These are phyloP conservation scores for Taphrina sp. DNA, from an alignment of 1,139 yeast genomes.

Conservation along the genomic window DNA sequence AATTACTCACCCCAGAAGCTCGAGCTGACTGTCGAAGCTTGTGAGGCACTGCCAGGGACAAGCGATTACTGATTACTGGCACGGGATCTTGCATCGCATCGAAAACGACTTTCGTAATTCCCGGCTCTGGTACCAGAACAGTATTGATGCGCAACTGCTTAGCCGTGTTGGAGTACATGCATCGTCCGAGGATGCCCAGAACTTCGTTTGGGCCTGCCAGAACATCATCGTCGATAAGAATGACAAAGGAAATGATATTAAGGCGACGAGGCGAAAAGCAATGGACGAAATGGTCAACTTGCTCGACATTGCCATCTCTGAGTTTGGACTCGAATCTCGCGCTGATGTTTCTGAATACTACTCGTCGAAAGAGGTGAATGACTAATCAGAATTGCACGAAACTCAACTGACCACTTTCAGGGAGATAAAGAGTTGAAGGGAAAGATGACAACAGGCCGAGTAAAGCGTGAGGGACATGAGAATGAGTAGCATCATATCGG, in stretches of 20 bases:
- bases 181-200: slow-evolving; percentile 7
- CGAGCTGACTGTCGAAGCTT: not conserved
- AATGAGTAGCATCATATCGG: slow-evolving; percentile 1
- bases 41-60: slow-evolving; percentile 16
- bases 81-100: slow-evolving; percentile 21
- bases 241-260: slow-evolving; percentile 4
- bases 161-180: not conserved
- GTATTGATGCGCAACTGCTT: not conserved
- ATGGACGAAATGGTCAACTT: slow-evolving; percentile 7
- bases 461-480: slow-evolving; percentile 16
- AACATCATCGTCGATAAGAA: slow-evolving; percentile 19
- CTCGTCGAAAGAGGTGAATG: slow-evolving; percentile 9
- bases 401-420: not conserved
- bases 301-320: slow-evolving; percentile 7
- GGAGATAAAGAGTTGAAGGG: slow-evolving; percentile 10
- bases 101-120: slow-evolving; percentile 21
- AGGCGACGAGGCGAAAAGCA: not conserved
- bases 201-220: slow-evolving; percentile 23
- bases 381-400: not conserved
- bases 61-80: slow-evolving; percentile 20
- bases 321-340: slow-evolving; percentile 2
- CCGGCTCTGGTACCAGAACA: slow-evolving; percentile 19
- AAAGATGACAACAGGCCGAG: slow-evolving; percentile 15
- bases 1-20: not conserved
- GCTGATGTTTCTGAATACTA: slow-evolving; percentile 19